Evolutionary conservation across 169 alveolate genomes (phyloP), one percentile per base, ranked within the genome.

Genomic region (Plasmodium knowlesi): DNA sequence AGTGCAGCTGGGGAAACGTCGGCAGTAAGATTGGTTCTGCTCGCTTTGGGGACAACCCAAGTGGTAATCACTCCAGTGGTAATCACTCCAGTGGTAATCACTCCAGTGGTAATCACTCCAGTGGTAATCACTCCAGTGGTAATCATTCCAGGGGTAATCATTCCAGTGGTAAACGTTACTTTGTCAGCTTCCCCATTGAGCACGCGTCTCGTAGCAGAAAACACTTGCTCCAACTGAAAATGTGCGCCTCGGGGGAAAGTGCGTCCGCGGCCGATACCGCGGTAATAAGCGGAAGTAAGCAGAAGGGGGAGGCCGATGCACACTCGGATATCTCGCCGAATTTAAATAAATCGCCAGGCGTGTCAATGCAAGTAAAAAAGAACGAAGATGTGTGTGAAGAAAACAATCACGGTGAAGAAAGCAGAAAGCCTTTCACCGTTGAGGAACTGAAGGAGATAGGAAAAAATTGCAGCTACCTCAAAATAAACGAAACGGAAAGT

Each of bases 401-500:
- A 25, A 67, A 28, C 39, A 25, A 9, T n/a, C n/a, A 19, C 12
- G 16, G 30, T 67, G 39, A 5, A 3, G 41, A 67, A 67, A 28
- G 37, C 76, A 16, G 39, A 22, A 61, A 79, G 37, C 53, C 70
- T 41, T 67, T 57, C 73, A 89, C 82, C 34, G 14, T 89, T 5
- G 46, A 57, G 46, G 79, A 89, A 70, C 57, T 89, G 30, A 76
- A 79, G 70, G 73, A 89, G 10, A 89, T 81, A 70, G 61, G 74
- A 41, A 81, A 67, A 67, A 79, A 57, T 25, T 37, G 83, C 16
- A 80, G 53, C 54, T 79, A 50, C 54, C 67, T 61, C 16, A 89
- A 67, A 79, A 79, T 89, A 57, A 81, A 89, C 73, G 72, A 67
- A 22, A 89, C 91, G n/a, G 90, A 89, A 89, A 86, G 67, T 76